A percentile compares a stretch with the other conserved stretches of the same genome.
Conservation (phyloP, 1,284 basidiomycete genomes). For the Apiotrichum mycotoxinovorans region DNA sequence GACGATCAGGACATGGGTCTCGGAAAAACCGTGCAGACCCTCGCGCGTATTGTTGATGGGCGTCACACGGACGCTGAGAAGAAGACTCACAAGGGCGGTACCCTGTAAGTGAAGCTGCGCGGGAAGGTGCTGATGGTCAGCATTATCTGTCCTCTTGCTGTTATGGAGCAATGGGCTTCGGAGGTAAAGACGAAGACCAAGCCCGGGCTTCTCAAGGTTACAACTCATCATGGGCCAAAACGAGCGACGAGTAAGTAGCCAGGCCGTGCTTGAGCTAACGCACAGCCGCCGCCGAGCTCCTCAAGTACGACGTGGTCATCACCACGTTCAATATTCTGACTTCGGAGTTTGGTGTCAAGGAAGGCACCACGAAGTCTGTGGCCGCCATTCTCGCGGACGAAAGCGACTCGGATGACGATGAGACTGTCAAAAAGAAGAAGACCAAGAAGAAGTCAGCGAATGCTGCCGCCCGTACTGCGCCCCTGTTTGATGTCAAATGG, state of each 20-base stretch:
- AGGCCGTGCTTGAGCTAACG: constrained; percentile 1
- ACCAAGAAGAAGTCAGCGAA: constrained; percentile 52
- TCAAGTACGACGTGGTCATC: constrained; percentile 67
- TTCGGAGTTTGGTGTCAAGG: constrained; percentile 55
- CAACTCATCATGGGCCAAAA: constrained; percentile 74
- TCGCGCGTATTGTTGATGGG: constrained; percentile 76
- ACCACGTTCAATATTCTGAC: constrained; percentile 79
- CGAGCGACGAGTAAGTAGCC: constrained; percentile 61
- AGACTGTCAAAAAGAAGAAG: constrained; percentile 40
- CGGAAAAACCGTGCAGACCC: constrained; percentile 89
- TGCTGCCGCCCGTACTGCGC: constrained; percentile 49
- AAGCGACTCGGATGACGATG: constrained; percentile 28
- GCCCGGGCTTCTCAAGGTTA: constrained; percentile 61
- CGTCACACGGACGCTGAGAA: constrained; percentile 64
- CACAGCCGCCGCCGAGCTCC: constrained; percentile 61
- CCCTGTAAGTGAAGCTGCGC: constrained; percentile 59
- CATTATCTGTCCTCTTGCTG: constrained; percentile 74
- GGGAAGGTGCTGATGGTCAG: constrained; percentile 49
- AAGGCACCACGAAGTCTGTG: neutral
- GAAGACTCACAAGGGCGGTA: constrained; percentile 61
- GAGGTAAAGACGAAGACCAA: constrained; percentile 76
- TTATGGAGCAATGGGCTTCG: constrained; percentile 86
- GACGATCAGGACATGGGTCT: constrained; percentile 55
- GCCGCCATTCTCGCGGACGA: constrained; percentile 29
- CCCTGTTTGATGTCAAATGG: constrained; percentile 78